Conservation (phyloP, 2,329 filamentous ascomycete species). For the Fusarium mangiferae region DNA sequence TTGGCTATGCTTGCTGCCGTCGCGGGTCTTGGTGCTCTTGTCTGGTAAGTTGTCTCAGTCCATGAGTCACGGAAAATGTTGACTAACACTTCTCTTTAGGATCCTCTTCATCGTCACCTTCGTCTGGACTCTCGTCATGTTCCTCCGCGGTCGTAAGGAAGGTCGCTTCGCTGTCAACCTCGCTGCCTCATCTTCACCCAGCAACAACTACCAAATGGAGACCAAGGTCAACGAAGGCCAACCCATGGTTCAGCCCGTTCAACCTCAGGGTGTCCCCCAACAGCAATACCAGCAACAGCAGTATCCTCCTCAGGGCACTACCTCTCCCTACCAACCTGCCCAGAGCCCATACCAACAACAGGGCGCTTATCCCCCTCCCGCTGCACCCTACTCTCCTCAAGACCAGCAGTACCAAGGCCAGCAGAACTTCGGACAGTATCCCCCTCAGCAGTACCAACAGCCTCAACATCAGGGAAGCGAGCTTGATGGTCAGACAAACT, state of each 20-base stretch:
- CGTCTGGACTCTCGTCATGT: constrained; percentile 50
- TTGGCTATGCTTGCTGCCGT: constrained; percentile 52
- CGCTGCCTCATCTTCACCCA: constrained; percentile 12
- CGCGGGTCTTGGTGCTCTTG: constrained; percentile 57
- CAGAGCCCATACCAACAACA: constrained; percentile 47
- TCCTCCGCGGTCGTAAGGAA: constrained; percentile 52
- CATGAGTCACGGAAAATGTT: fast-evolving
- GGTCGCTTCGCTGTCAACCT: constrained; percentile 47
- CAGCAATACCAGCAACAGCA: constrained; percentile 42
- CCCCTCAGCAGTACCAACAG: constrained; percentile 38
- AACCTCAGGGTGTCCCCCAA: constrained; percentile 21
- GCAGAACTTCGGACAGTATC: constrained; percentile 36
- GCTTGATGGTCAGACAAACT: constrained; percentile 27
- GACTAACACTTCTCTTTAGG: constrained; percentile 38
- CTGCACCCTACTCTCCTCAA: constrained; percentile 37
- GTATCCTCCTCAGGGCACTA: constrained; percentile 20
- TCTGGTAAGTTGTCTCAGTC: constrained; percentile 48
- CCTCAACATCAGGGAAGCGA: constrained; percentile 29
- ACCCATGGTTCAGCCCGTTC: constrained; percentile 33
- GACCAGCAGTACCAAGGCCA: constrained; percentile 31
- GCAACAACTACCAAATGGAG: constrained; percentile 49
- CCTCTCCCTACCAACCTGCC: constrained; percentile 32
- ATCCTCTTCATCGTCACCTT: constrained; percentile 53
- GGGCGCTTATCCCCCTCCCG: constrained; percentile 40
- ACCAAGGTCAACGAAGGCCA: constrained; percentile 44